Evolutionary conservation across 129 eudicot genomes (phyloP).

Genomic region (Glebionis coronaria): DNA sequence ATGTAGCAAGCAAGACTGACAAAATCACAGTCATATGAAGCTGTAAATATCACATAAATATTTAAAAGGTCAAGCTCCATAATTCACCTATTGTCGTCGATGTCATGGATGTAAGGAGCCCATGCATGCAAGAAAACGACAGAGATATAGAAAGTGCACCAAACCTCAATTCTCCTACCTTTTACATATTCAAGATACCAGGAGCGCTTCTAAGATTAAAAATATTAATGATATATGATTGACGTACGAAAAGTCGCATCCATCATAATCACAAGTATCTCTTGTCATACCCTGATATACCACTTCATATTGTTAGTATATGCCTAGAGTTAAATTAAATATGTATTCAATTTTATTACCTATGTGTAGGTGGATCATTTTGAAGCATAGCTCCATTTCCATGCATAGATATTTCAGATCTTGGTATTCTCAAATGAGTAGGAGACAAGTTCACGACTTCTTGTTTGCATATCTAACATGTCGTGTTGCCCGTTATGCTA

Average conservation of each 20-base stretch:
- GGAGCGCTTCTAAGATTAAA: background rate
- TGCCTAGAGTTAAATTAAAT: conserved; percentile 3
- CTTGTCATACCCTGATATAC: conserved; percentile 81
- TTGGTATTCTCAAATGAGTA: conserved; percentile 73
- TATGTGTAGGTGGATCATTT: conserved; percentile 50
- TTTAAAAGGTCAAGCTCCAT: conserved; percentile 1
- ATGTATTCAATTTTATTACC: conserved; percentile 33
- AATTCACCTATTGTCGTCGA: conserved; percentile 90
- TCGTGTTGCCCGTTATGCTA: conserved; percentile 87
- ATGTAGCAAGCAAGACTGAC: conserved; percentile 78
- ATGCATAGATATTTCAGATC: conserved; percentile 34
- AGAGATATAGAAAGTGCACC: no score
- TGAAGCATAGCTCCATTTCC: conserved; percentile 44
- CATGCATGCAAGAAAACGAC: conserved; percentile 90
- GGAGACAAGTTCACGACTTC: conserved; percentile 88
- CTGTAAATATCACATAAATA: conserved; percentile 32
- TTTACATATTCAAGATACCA: conserved; percentile 21
- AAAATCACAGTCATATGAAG: conserved; percentile 69
- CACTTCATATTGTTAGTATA: background rate
- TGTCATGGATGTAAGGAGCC: conserved; percentile 97
- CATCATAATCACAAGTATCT: conserved; percentile 83
- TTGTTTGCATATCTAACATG: conserved; percentile 91
- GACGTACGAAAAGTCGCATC: conserved; percentile 92
- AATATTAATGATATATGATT: conserved; percentile 3
- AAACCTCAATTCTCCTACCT: conserved; percentile 59